These are phyloP conservation scores for Tetraselmis chui DNA, from an alignment of 139 green algal genomes.

Conservation along the genomic window DNA sequence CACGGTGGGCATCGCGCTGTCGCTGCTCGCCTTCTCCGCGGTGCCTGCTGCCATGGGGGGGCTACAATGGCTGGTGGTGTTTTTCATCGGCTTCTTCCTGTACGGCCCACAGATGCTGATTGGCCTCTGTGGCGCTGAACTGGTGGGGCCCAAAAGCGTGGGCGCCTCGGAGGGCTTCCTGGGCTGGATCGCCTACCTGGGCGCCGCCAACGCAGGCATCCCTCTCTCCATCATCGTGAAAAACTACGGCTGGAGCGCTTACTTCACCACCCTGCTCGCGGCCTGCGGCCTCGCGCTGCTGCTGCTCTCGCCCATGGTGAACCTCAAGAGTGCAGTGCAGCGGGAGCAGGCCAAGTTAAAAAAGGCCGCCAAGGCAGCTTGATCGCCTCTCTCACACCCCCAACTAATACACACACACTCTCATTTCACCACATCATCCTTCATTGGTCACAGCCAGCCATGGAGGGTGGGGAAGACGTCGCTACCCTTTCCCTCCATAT, in stretches of 20 bases:
- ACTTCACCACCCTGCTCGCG: slow-evolving; percentile 35
- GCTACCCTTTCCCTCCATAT: too few relatives aligned
- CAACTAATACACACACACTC: too few relatives aligned
- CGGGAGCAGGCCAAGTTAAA: slow-evolving; percentile 5
- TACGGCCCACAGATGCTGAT: slow-evolving; percentile 88
- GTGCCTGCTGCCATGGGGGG: slow-evolving; percentile 48
- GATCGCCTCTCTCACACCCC: too few relatives aligned
- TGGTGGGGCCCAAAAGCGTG: slow-evolving; percentile 38
- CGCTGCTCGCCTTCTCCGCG: slow-evolving; percentile 63
- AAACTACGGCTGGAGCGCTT: slow-evolving; percentile 40
- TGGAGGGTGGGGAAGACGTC: too few relatives aligned
- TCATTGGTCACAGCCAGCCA: too few relatives aligned
- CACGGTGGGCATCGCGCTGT: slow-evolving; percentile 70
- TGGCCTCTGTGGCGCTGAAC: slow-evolving; percentile 79
- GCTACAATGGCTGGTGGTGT: slow-evolving; percentile 82
- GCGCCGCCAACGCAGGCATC: slow-evolving; percentile 44
- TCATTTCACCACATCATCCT: too few relatives aligned
- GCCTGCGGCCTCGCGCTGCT: slow-evolving; percentile 33
- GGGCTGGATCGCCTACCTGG: slow-evolving; percentile 45
- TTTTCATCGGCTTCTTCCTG: slow-evolving; percentile 95
- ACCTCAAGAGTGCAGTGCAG: slow-evolving; percentile 31
- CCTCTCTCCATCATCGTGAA: slow-evolving; percentile 42
- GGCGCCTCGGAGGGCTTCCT: slow-evolving; percentile 53
- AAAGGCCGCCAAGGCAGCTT: too few relatives aligned
- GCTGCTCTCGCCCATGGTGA: slow-evolving; percentile 38